Base-by-base conservation (phyloP, 1,284 basidiomycete genomes). In the Dichomitus squalens region DNA sequence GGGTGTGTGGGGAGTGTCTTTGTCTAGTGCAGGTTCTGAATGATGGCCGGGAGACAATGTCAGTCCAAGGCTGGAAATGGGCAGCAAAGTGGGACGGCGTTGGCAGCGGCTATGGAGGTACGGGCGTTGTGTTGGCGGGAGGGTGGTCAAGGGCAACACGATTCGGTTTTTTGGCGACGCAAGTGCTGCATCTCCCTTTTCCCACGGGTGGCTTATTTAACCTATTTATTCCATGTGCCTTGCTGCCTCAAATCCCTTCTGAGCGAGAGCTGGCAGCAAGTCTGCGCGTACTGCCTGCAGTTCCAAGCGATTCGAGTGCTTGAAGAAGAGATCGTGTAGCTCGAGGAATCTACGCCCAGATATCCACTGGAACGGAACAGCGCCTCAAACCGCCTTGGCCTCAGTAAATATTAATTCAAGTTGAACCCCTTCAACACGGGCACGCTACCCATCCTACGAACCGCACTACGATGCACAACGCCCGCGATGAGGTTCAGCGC, bases 1-100 rank as follows among this genome's bases (percentile, higher is more conserved):
- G 58, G 41, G 63, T 58, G 58, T 58, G 55, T 49, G 53, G 52
- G 56, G 52, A 55, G 41, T 49, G 55, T 53, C 57, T 59, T 60
- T 57, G 63, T 62, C 54, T 62, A 58, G 60, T 54, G 52, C 54
- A 55, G 33, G 12, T 58, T 60, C 49, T 52, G 39, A 11, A 21
- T 4, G 43, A 21, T 34, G 35, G 16, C 5, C 12, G 9, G 29
- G 11, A 7, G 23, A 4, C 11, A 27, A 41, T 25, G 18, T 21
- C 21, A 27, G 25, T 34, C 21, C n/a, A 20, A 18, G 21, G 46
- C 14, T 3, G 18, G 27, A 20, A 18, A 21, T 11, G 11, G 47
- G 48, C 29, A 38, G 52, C 27, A 47, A 33, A 49, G 35, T 36
- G 33, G 35, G 31, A 14, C 39, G 55, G 36, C 27, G 43, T 31